Evolutionary conservation across 2,329 filamentous ascomycete genomes (phyloP), one percentile per base, ranked within the genome.

Genomic region (Mycosphaerelloides madeirae): DNA sequence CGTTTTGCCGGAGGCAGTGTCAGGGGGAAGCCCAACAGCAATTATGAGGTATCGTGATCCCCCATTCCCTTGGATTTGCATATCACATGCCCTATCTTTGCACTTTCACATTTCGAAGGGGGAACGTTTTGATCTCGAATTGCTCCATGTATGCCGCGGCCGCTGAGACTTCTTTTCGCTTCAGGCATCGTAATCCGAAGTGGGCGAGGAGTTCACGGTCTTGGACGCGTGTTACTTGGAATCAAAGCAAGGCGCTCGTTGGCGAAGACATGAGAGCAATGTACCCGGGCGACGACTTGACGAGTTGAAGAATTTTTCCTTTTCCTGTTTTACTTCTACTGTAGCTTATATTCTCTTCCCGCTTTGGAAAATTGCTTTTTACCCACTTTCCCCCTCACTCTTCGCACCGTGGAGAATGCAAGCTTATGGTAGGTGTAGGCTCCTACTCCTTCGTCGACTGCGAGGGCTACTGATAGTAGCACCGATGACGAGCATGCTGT

Each of bases 21-120:
- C 39, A 73, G 74, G 65, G 74, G 77, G 51, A 78, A 76, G 63
- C 79, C 78, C 53, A 80, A 82, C 50, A 87, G 22, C 22, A 25
- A 25, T 9, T 25, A 93, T 68, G 94, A 94, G 87, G 86, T 90
- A 85, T 88, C 87, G 82, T 71, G 75, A 78, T 81, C 71, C 84
- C n/a, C 74, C 78, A 64, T 68, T 61, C 65, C 62, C 46, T 43
- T 49, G 60, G 41, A 56, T 9, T 35, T 15, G 31, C 20, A 31
- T 20, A 29, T 36, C 31, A n/a, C 39, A 15, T 42, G 32, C 31
- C 22, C 37, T 34, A 12, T 39, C 16, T n/a, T n/a, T 38, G 29
- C n/a, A 28, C 29, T 20, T 20, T 36, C n/a, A 25, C 19, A 6
- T 38, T 38, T 7, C 14, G 36, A 38, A 3, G 15, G 18, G 36